Percentiles rank a stretch among this genome's conserved stretches.
Conservation (phyloP, 192 early-diverging fungal genomes). For the Coemansia sp. region DNA sequence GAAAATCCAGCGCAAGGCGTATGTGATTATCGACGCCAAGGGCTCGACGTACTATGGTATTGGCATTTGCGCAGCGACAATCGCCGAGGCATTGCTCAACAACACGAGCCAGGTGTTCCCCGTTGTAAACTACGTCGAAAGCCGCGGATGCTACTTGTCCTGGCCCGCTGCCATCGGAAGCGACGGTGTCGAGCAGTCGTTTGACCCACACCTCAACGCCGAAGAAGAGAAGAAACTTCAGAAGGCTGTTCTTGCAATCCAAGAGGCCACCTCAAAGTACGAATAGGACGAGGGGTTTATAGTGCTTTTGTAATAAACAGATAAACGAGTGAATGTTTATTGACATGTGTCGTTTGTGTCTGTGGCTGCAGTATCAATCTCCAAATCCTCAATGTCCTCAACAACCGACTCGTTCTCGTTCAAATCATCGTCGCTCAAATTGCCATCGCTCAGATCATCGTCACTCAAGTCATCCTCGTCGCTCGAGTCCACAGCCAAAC, state of each 20-base stretch:
- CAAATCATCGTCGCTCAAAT: neutral
- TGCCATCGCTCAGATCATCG: neutral
- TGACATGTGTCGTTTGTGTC: neutral
- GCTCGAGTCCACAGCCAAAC: slow-evolving; percentile 31
- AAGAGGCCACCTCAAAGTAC: slow-evolving; percentile 44
- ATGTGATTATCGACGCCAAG: slow-evolving; percentile 81
- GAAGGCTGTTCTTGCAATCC: slow-evolving; percentile 55
- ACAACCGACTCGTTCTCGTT: neutral
- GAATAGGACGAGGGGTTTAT: neutral
- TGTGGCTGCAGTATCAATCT: neutral
- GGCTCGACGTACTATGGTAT: slow-evolving; percentile 85
- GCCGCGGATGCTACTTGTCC: slow-evolving; percentile 63
- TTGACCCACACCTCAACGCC: slow-evolving; percentile 63
- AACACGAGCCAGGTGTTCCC: slow-evolving; percentile 71
- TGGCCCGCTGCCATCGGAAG: slow-evolving; percentile 76
- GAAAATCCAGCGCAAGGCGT: slow-evolving; percentile 71
- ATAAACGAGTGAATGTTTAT: too few relatives aligned
- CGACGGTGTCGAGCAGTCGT: slow-evolving; percentile 66
- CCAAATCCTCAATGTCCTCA: neutral
- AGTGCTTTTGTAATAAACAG: neutral
- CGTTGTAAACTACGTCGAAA: slow-evolving; percentile 64
- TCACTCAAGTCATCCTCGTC: slow-evolving; percentile 26
- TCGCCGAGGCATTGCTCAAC: slow-evolving; percentile 66
- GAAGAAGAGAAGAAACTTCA: slow-evolving; percentile 61
- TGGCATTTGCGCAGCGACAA: slow-evolving; percentile 68